Evolutionary conservation across 2,329 filamentous ascomycete species (phyloP).

Genomic region (Cercospora nicotianae): DNA sequence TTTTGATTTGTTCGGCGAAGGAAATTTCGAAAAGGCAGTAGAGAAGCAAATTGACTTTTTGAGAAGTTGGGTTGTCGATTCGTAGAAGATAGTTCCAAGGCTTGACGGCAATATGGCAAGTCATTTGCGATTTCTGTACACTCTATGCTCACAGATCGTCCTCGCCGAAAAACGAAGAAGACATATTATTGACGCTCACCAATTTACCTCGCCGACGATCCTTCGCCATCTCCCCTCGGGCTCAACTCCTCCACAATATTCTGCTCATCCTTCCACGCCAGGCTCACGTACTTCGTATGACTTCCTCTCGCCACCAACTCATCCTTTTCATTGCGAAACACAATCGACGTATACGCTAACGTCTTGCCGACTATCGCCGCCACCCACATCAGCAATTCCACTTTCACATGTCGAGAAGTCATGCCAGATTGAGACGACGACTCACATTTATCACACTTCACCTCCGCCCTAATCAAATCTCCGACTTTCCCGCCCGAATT

Average conservation of each 20-base stretch:
- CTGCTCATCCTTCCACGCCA: slow-evolving; percentile 62
- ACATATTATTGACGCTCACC: not conserved
- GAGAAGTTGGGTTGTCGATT: not conserved
- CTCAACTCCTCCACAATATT: slow-evolving; percentile 61
- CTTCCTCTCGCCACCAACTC: slow-evolving; percentile 65
- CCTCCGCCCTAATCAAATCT: slow-evolving; percentile 54
- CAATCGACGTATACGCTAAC: slow-evolving; percentile 43
- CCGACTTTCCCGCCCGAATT: slow-evolving; percentile 64
- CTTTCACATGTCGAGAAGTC: too few species aligned
- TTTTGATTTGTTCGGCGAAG: slow-evolving; percentile 2
- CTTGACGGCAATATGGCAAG: not conserved
- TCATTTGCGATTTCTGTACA: not conserved
- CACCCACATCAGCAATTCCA: too few species aligned
- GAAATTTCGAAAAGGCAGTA: not conserved
- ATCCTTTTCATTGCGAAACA: slow-evolving; percentile 59
- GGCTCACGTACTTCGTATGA: slow-evolving; percentile 61
- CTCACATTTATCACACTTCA: slow-evolving; percentile 66
- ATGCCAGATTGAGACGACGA: too few species aligned
- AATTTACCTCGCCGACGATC: not conserved
- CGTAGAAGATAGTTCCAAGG: not conserved
- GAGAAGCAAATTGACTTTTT: not conserved
- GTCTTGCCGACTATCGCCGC: too few species aligned
- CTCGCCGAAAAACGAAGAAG: not conserved
- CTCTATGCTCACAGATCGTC: not conserved
- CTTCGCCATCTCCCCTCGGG: slow-evolving; percentile 32